phyloP scores from a whole-genome alignment of 306 rosid genomes.

The Rosa persica region DNA sequence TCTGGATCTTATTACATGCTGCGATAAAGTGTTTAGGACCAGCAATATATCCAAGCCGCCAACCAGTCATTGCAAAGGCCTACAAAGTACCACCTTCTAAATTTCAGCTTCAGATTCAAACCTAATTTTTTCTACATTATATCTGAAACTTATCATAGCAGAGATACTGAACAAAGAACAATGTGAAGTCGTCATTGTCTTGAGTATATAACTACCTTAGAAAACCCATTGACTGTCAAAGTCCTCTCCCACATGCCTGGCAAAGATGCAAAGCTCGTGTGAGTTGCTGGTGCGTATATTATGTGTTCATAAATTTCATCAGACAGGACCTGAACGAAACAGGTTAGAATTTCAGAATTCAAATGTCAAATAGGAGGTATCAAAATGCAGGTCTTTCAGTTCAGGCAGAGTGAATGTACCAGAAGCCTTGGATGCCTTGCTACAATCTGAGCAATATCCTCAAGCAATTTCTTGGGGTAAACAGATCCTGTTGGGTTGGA shows the following conservation, averaged over 20 bases:
- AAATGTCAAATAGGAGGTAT: conserved; percentile 13
- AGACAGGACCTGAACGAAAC: conserved; percentile 64
- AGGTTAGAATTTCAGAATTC: conserved; percentile 18
- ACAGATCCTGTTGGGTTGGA: conserved; percentile 98
- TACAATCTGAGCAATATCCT: conserved; percentile 80
- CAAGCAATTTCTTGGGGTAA: conserved; percentile 78
- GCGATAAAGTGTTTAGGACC: conserved; percentile 89
- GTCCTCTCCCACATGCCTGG: conserved; percentile 98
- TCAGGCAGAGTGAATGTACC: conserved; percentile 46
- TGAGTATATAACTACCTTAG: conserved; percentile 55
- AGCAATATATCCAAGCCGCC: conserved; percentile 96
- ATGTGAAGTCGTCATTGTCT: background rate
- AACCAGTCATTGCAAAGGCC: conserved; percentile 99
- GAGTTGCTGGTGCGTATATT: conserved; percentile 89
- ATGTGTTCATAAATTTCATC: conserved; percentile 97
- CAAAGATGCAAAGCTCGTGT: conserved; percentile 93
- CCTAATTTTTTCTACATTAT: background rate
- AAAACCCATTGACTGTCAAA: conserved; percentile 90
- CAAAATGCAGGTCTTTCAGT: conserved; percentile 15
- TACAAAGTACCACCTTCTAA: conserved; percentile 33
- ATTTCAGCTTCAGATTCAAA: conserved; percentile 28
- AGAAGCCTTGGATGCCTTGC: conserved; percentile 96
- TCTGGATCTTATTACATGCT: conserved; percentile 85
- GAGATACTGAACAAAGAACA: background rate
- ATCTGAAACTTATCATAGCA: background rate